A percentile compares a stretch with the other conserved stretches of the same genome.
phyloP scores from a whole-genome alignment of 306 rosid genomes.

The Acmispon strigosus region DNA sequence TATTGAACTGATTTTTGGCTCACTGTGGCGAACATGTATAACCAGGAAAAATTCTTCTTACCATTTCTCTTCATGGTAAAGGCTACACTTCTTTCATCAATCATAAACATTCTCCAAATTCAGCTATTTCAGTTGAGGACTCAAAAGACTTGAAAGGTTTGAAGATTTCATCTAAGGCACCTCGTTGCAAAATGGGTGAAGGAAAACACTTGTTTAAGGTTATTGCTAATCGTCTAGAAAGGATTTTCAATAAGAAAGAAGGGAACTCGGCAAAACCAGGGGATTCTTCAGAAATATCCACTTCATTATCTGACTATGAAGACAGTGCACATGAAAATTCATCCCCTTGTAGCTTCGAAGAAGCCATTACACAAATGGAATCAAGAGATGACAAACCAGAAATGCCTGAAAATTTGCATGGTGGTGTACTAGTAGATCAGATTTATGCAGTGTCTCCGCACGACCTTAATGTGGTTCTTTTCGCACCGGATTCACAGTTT shows the following conservation, averaged over 20 bases:
- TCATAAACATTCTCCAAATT: constrained; percentile 17
- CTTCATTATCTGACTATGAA: constrained; percentile 46
- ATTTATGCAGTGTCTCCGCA: constrained; percentile 36
- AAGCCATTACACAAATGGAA: constrained; percentile 52
- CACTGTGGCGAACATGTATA: background rate
- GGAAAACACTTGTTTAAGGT: constrained; percentile 51
- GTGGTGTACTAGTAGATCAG: constrained; percentile 73
- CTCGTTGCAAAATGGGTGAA: constrained; percentile 30
- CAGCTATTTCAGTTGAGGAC: constrained; percentile 25
- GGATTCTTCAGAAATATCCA: constrained; percentile 46
- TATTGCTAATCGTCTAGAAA: constrained; percentile 41
- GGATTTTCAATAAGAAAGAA: constrained; percentile 57
- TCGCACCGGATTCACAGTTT: constrained; percentile 66
- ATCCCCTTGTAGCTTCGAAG: constrained; percentile 48
- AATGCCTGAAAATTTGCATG: constrained; percentile 59
- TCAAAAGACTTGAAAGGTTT: constrained; percentile 27
- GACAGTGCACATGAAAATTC: constrained; percentile 36
- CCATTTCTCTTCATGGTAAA: constrained; percentile 57
- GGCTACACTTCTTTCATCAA: constrained; percentile 14
- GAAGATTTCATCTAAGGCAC: constrained; percentile 18
- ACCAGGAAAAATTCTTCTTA: constrained; percentile 79
- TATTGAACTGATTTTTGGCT: constrained; percentile 1
- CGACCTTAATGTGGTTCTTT: constrained; percentile 55
- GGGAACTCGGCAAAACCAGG: constrained; percentile 26
- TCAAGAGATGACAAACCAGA: constrained; percentile 36